These are phyloP conservation scores for Ogataea hybrid DNA, from an alignment of 1,139 yeast species.

Conservation along the genomic window DNA sequence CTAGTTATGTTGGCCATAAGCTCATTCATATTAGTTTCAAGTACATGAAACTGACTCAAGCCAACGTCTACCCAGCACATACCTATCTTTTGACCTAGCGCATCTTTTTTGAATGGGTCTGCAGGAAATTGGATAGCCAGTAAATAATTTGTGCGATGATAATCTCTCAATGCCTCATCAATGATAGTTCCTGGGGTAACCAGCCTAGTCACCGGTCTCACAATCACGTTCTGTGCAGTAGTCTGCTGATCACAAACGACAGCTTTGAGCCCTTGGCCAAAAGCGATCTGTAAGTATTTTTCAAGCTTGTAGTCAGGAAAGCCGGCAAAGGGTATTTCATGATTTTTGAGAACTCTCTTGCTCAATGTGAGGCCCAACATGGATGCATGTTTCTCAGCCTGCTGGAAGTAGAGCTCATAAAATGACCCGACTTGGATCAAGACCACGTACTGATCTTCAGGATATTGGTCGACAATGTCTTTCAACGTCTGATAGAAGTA, in stretches of 20 bases:
- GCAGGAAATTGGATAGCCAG: constrained; percentile 63
- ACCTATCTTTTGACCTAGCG: constrained; percentile 57
- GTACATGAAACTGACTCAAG: constrained; percentile 73
- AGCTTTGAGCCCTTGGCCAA: constrained; percentile 65
- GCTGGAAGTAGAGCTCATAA: constrained; percentile 86
- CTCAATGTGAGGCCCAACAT: constrained; percentile 64
- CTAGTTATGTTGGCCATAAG: constrained; percentile 61
- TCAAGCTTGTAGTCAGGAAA: constrained; percentile 75
- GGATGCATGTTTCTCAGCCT: constrained; percentile 74
- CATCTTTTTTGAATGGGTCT: constrained; percentile 37
- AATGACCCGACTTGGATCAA: constrained; percentile 89
- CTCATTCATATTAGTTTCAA: constrained; percentile 55
- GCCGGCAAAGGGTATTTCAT: constrained; percentile 82
- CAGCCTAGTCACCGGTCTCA: constrained; percentile 72
- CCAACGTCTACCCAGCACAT: constrained; percentile 89
- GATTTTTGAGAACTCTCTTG: constrained; percentile 42
- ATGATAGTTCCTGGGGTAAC: constrained; percentile 92
- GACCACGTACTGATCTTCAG: constrained; percentile 63
- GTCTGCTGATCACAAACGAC: constrained; percentile 75
- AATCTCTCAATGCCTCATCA: constrained; percentile 81
- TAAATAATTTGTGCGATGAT: constrained; percentile 67
- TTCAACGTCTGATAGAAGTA: constrained; percentile 35
- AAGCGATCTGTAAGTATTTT: constrained; percentile 70
- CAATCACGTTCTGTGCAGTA: constrained; percentile 42
- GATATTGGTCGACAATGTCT: constrained; percentile 44